Conservation (phyloP, 805 yeast genomes). For the Candida krabiensis region DNA sequence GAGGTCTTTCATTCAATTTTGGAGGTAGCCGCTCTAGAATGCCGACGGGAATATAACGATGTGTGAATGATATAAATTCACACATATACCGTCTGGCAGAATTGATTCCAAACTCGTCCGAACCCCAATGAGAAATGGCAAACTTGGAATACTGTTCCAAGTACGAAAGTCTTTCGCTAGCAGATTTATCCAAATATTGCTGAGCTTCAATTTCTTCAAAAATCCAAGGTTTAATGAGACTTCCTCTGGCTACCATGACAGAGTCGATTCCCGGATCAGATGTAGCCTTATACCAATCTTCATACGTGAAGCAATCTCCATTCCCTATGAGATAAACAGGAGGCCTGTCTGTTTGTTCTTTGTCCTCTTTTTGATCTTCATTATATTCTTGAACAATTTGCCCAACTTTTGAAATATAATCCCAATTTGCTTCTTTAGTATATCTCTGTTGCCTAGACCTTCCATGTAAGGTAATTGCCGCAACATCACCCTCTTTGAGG, state of each 20-base stretch:
- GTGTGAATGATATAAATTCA: conserved; percentile 92
- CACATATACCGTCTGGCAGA: conserved; percentile 87
- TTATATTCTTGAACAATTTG: conserved; percentile 59
- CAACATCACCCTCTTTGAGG: conserved; percentile 76
- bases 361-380: conserved; percentile 56
- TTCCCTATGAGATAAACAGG: conserved; percentile 88
- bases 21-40: conserved; percentile 87
- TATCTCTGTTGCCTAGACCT: conserved; percentile 96
- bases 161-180: conserved; percentile 84
- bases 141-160: conserved; percentile 66
- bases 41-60: conserved; percentile 93
- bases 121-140: conserved; percentile 97
- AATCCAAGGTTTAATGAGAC: conserved; percentile 97
- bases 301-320: conserved; percentile 85
- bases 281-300: conserved; percentile 82
- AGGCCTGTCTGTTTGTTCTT: conserved; percentile 54
- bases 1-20: conserved; percentile 89
- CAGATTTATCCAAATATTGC: conserved; percentile 86
- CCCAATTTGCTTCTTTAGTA: conserved; percentile 91
- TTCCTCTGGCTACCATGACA: conserved; percentile 98
- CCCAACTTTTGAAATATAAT: conserved; percentile 76
- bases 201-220: conserved; percentile 91
- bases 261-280: conserved; percentile 74
- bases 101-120: conserved; percentile 91
- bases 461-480: conserved; percentile 93